Percentiles rank a stretch among this genome's conserved stretches.
phyloP scores from a whole-genome alignment of 352 stramenopile genomes.

The Phytophthora aleatoria region DNA sequence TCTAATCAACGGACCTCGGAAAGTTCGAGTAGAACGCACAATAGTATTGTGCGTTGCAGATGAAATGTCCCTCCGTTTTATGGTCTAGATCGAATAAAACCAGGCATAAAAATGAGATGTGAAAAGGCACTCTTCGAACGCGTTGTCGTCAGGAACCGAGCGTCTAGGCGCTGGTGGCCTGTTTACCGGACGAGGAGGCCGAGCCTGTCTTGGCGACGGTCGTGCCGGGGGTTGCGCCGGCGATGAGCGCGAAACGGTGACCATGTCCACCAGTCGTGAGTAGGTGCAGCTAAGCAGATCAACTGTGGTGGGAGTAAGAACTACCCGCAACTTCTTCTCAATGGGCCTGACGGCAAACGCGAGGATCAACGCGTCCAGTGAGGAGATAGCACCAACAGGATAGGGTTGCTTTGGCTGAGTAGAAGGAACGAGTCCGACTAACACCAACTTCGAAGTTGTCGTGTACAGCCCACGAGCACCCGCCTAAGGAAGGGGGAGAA shows the following conservation, averaged over 20 bases:
- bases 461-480: constrained; percentile 2
- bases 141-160: not conserved
- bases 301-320: not conserved
- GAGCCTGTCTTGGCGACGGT: not conserved
- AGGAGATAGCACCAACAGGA: not conserved
- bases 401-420: not conserved
- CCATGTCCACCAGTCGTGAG: not conserved
- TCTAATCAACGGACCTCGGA: no score
- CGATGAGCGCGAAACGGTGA: not conserved
- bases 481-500: constrained; percentile 1
- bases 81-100: no score
- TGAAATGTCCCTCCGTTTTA: no score
- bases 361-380: not conserved
- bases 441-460: not conserved
- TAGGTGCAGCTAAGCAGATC: constrained; percentile 1
- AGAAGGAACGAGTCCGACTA: constrained; percentile 3
- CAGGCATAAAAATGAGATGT: no score
- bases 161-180: not conserved
- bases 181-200: not conserved
- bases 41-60: no score
- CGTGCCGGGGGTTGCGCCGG: not conserved
- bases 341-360: not conserved
- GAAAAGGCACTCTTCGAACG: not conserved
- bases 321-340: constrained; percentile 2
- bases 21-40: no score